Evolutionary conservation across 805 yeast genomes (phyloP), one percentile per base, ranked within the genome.

Genomic region (Vanderwaltozyma polyspora): DNA sequence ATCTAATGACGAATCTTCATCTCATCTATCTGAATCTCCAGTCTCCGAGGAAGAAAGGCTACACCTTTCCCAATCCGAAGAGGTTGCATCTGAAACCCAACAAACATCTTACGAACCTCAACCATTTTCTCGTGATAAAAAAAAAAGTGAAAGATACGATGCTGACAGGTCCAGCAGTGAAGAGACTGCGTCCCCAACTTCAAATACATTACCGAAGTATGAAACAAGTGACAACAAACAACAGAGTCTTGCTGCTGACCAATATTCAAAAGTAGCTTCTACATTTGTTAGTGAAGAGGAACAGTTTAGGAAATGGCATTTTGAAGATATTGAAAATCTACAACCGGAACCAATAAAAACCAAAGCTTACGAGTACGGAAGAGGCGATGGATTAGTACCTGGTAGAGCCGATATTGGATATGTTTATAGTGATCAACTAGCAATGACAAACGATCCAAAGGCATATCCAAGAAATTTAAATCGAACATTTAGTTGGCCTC

Each of bases 201-300:
- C 6, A 27, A 16, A 27, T 27, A 18, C 19, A 7, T 21, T 21
- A 21, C 10, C 10, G 7, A 21, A 21, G 10, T n/a, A 8, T 9
- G n/a, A 6, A 15, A 16, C 8, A 11, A 16, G n/a, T 13, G 27
- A 14, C 13, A 28, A 4, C n/a, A 5, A 6, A n/a, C 7, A 18
- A 7, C 25, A 33, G 19, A 21, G 21, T 15, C 30, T 28, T 5
- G 28, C 15, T 14, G 57, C 51, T 29, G 49, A 52, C 18, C 49
- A 41, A 18, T 56, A 63, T 7, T 48, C 56, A 0, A 47, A 32
- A 36, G 41, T 43, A 33, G 51, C 48, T 19, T 51, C 60, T 13
- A 54, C 60, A 17, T 48, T 53, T 41, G 57, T 48, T 21, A 46
- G 48, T 5, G 49, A 51, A 4, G 56, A 45, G 14, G 50, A 47